Evolutionary conservation across 768 basidiomycete genomes (phyloP), one percentile per base, ranked within the genome.

Genomic region (Mycena rosella): DNA sequence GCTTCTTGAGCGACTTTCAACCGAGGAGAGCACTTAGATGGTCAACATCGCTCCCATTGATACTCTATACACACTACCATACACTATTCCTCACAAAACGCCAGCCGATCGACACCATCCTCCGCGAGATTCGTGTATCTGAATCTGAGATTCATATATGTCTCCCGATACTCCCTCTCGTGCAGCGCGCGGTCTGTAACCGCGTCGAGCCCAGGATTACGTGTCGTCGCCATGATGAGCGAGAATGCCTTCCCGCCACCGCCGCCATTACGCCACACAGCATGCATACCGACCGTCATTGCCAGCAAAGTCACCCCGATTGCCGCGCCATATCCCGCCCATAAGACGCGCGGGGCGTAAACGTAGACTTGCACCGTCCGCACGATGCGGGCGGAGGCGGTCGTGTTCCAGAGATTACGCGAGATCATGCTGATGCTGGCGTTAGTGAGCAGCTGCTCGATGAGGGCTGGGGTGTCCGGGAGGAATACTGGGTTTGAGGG

Each of bases 221-320:
- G 62, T n/a, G 62, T 63, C 34, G 62, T 63, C 5, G 62, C 62
- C 62, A 63, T 55, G 10, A 63, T 63, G 32, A 63, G 24, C 2
- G 62, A 63, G 32, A 63, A 63, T 22, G 52, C 62, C 62, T 63
- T 63, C 17, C 62, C 62, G 20, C 62, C 62, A 3, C 62, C 62
- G 17, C 62, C 62, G 32, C 62, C 62, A n/a, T 62, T 62, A 51
- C 40, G 40, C 51, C 51, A 44, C 26, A 62, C 34, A 10, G 60
- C 60, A 20, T 62, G 60, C 51, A 63, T 22, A 0, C 62, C 62
- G 2, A 63, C 53, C 44, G 44, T 44, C 29, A 63, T 48, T 5
- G 27, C 11, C 5, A 63, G 34, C 2, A 63, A 32, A 13, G 62
- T 55, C 53, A 45, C 53, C 10, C 36, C 60, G 15, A 62, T 20